Evolutionary conservation across 805 yeast genomes (phyloP), one percentile per base, ranked within the genome.

Genomic region (Metschnikowia sp.): DNA sequence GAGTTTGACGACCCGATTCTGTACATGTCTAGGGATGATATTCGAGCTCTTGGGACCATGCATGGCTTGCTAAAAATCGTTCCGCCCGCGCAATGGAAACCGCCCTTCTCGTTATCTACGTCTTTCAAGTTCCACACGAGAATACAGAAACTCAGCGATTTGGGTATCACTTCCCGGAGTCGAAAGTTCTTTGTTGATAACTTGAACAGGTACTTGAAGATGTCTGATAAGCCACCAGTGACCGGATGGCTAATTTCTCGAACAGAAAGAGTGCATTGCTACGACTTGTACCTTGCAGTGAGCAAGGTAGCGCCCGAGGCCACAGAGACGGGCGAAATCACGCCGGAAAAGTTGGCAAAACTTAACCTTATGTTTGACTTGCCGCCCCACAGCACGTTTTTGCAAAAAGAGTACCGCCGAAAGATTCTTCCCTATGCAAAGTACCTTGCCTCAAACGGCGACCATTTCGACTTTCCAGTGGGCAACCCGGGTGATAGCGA

Each of bases 91-190:
- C 64, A 57, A n/a, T 80, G 83, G 83, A 60, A 59, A 40, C 83
- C 84, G 0, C 80, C 79, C 0, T 75, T 84, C 52, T 73, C 81
- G 45, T 66, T 86, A 18, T 73, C 84, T 41, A 68, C 71, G 39
- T 57, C 66, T 7, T 86, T 86, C 63, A 73, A 65, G 41, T 86
- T 87, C 59, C 83, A 79, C 51, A 84, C 89, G 8, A 64, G 95
- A 45, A 60, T 83, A n/a, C 94, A 86, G 60, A 77, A 74, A 40
- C 58, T 87, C 45, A 77, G 79, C 55, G 88, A 85, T 59, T 66
- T 87, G 57, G 82, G 84, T 26, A 61, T 87, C 13, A 61, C 76
- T 8, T 83, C 83, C 48, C 69, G 95, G 51, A 78, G 84, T 32
- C 69, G 91, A 40, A 68, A 75, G 49, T 81, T 81, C 54, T 86